Percentiles rank a stretch among this genome's conserved stretches.
These are phyloP conservation scores for Neobulgaria alba DNA, from an alignment of 2,329 filamentous ascomycete genomes.

Conservation along the genomic window DNA sequence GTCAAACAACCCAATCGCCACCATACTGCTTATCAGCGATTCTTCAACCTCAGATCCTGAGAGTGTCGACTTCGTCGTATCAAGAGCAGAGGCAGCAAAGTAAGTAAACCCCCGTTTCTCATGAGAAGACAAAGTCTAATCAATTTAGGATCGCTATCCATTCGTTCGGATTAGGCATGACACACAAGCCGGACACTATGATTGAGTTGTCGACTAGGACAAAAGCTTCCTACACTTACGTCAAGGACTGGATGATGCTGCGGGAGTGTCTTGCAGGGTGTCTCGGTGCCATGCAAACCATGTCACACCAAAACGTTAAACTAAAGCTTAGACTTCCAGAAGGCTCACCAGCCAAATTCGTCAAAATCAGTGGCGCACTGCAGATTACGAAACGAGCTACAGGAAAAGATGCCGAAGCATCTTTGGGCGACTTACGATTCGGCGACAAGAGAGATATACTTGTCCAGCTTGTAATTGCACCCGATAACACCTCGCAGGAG, in stretches of 20 bases:
- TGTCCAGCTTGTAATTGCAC: conserved; percentile 85
- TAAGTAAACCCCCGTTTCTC: conserved; percentile 36
- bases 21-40: conserved; percentile 94
- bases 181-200: conserved; percentile 98
- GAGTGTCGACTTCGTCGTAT: conserved; percentile 96
- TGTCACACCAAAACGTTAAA: conserved; percentile 98
- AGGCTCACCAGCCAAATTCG: conserved; percentile 94
- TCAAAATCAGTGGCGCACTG: conserved; percentile 94
- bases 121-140: conserved; percentile 18
- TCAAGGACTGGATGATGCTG: conserved; percentile 99
- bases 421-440: conserved; percentile 84
- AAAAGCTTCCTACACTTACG: conserved; percentile 94
- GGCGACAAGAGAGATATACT: conserved; percentile 92
- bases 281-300: conserved; percentile 80
- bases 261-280: conserved; percentile 93
- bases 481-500: conserved; percentile 72
- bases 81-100: conserved; percentile 93
- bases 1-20: conserved; percentile 88
- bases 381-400: conserved; percentile 95
- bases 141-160: conserved; percentile 73
- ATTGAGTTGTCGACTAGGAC: conserved; percentile 92
- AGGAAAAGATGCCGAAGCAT: conserved; percentile 86
- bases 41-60: conserved; percentile 90
- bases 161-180: conserved; percentile 91
- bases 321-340: conserved; percentile 89